Percentiles rank a stretch among this genome's conserved stretches.
Evolutionary conservation across 2,329 filamentous ascomycete species (phyloP).

Genomic region (Calonectria henricotiae): DNA sequence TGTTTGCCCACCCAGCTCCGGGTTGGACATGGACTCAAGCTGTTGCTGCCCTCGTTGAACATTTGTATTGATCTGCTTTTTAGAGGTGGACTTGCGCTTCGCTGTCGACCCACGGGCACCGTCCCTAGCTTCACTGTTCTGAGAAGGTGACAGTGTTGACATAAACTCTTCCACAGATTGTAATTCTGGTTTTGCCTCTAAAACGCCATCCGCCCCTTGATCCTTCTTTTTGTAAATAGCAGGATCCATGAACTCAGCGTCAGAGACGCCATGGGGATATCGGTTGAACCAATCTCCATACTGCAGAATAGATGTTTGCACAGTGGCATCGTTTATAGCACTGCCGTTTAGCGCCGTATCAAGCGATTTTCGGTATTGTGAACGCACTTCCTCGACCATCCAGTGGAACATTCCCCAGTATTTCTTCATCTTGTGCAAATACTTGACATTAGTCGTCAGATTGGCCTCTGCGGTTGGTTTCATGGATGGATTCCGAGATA

Average conservation of each 20-base stretch:
- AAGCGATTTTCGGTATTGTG: constrained; percentile 87
- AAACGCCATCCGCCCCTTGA: constrained; percentile 86
- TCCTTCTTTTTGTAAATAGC: constrained; percentile 79
- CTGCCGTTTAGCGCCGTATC: constrained; percentile 83
- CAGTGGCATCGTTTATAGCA: constrained; percentile 64
- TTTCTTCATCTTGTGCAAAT: constrained; percentile 94
- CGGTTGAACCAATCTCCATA: constrained; percentile 98
- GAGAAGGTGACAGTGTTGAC: constrained; percentile 80
- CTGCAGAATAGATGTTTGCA: constrained; percentile 82
- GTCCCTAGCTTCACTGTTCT: constrained; percentile 64
- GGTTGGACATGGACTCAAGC: constrained; percentile 44
- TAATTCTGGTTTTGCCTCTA: constrained; percentile 91
- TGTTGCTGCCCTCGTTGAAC: constrained; percentile 43
- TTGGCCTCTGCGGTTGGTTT: constrained; percentile 88
- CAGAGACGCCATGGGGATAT: constrained; percentile 92
- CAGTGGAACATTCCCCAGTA: constrained; percentile 99
- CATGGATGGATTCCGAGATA: constrained; percentile 84
- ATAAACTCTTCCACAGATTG: constrained; percentile 97
- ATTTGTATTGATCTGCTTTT: constrained; percentile 50
- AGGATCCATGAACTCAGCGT: constrained; percentile 87
- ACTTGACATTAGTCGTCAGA: constrained; percentile 89
- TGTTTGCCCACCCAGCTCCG: constrained; percentile 40
- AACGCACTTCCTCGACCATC: constrained; percentile 93
- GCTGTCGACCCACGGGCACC: constrained; percentile 42
- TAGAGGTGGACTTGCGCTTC: constrained; percentile 61